Evolutionary conservation across 805 yeast species (phyloP).

Genomic region (Cyberlindnera bimundalis): DNA sequence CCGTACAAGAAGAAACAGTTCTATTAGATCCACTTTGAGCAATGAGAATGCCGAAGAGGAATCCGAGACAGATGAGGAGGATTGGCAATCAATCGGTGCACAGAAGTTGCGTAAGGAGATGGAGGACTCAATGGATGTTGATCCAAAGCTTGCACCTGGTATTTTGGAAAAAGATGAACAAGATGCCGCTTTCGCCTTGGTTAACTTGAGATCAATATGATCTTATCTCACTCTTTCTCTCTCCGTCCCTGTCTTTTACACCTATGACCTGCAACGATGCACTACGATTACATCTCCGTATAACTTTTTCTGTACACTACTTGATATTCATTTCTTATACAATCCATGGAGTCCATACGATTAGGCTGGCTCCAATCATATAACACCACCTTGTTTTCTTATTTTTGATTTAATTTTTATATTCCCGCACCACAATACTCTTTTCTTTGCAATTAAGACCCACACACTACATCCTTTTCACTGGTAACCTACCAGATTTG

Average conservation of each 20-base stretch:
- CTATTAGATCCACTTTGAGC: slow-evolving; percentile 43
- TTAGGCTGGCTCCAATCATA: slow-evolving; percentile 3
- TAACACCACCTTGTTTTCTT: background rate
- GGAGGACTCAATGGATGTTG: slow-evolving; percentile 10
- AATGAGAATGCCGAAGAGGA: slow-evolving; percentile 20
- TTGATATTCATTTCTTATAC: background rate
- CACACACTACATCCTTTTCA: too few species aligned
- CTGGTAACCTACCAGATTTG: too few species aligned
- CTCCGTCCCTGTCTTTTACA: too few species aligned
- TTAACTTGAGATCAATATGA: slow-evolving; percentile 43
- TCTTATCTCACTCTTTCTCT: background rate
- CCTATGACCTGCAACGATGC: background rate
- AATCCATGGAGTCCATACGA: background rate
- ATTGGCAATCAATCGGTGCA: slow-evolving; percentile 92
- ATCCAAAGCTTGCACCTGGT: slow-evolving; percentile 11
- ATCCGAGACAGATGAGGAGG: slow-evolving; percentile 90
- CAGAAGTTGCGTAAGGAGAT: slow-evolving; percentile 46
- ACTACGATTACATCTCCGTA: background rate
- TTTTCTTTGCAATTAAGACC: too few species aligned
- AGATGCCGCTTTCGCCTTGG: slow-evolving; percentile 63
- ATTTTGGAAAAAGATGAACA: slow-evolving; percentile 35
- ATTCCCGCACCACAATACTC: too few species aligned
- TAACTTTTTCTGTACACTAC: background rate
- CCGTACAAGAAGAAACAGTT: slow-evolving; percentile 25
- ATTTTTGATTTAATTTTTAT: background rate